Conservation (phyloP, 176 grass and related monocot genomes). For the Eleusine coracana region DNA sequence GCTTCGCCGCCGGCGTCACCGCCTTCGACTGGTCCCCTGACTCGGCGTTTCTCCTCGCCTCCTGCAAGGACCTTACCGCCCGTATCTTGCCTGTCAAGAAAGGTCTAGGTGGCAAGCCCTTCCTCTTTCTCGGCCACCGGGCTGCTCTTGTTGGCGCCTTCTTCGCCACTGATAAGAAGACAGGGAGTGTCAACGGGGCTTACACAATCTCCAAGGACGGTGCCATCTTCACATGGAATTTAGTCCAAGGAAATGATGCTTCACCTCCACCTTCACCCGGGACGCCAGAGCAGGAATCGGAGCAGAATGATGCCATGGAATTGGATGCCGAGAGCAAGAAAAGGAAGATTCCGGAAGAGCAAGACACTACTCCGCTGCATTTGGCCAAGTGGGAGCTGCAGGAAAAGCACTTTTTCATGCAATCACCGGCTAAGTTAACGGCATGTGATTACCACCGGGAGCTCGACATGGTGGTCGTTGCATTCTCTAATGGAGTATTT, state of each 20-base stretch:
- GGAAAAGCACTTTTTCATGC: slow-evolving; percentile 94
- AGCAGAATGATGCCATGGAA: slow-evolving; percentile 44
- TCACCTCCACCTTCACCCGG: slow-evolving; percentile 56
- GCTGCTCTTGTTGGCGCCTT: slow-evolving; percentile 65
- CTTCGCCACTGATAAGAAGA: slow-evolving; percentile 76
- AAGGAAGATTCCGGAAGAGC: slow-evolving; percentile 51
- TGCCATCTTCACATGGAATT: slow-evolving; percentile 86
- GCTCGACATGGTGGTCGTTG: slow-evolving; percentile 90
- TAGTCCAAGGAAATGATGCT: slow-evolving; percentile 50
- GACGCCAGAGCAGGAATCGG: slow-evolving; percentile 50
- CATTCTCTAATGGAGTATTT: slow-evolving; percentile 84
- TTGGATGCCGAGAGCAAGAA: slow-evolving; percentile 54
- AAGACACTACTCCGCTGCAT: slow-evolving; percentile 44
- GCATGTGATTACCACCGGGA: slow-evolving; percentile 88
- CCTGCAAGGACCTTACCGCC: slow-evolving; percentile 83
- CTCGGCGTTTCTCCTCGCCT: slow-evolving; percentile 73
- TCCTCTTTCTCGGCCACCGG: slow-evolving; percentile 83
- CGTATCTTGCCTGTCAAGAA: slow-evolving; percentile 67
- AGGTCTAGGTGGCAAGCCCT: slow-evolving; percentile 59
- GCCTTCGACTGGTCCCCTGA: slow-evolving; percentile 92
- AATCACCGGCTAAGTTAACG: slow-evolving; percentile 72
- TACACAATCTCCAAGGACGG: slow-evolving; percentile 89
- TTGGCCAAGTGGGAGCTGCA: slow-evolving; percentile 63
- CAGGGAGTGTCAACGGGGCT: slow-evolving; percentile 50
- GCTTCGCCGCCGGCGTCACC: slow-evolving; percentile 70